Conservation (phyloP, 768 basidiomycete genomes). For the Boletus sensibilis region DNA sequence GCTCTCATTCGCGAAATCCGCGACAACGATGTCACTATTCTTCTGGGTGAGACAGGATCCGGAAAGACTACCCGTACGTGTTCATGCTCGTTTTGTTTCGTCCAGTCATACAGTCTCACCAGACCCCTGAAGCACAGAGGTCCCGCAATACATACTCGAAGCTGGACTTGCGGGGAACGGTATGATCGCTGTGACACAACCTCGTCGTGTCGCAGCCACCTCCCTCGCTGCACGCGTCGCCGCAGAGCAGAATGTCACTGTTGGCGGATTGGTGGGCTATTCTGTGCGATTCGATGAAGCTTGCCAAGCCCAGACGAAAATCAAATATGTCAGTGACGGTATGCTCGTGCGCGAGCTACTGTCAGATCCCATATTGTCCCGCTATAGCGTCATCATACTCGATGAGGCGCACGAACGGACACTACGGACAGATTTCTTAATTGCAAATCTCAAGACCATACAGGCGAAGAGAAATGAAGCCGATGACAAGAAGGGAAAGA, state of each 20-base stretch:
- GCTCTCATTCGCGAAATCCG: conserved; percentile 70
- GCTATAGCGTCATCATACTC: conserved; percentile 86
- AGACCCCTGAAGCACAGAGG: conserved; percentile 57
- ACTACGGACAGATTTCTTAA: conserved; percentile 88
- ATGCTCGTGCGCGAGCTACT: conserved; percentile 95
- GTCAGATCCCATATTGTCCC: conserved; percentile 68
- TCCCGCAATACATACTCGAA: conserved; percentile 93
- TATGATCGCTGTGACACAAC: conserved; percentile 91
- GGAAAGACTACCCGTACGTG: conserved; percentile 97
- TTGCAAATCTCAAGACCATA: conserved; percentile 86
- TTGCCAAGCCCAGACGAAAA: conserved; percentile 65
- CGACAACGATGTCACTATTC: conserved; percentile 79
- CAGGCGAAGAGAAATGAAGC: conserved; percentile 58
- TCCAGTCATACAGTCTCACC: conserved; percentile 18
- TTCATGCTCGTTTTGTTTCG: not conserved
- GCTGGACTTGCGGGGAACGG: conserved; percentile 68
- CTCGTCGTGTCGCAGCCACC: conserved; percentile 91
- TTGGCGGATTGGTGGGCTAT: conserved; percentile 88
- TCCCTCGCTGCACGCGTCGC: conserved; percentile 92
- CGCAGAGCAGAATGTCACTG: conserved; percentile 65
- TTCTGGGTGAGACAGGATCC: conserved; percentile 96
- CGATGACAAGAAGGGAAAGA: conserved; percentile 46
- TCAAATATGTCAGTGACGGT: conserved; percentile 97
- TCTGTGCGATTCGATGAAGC: conserved; percentile 94
- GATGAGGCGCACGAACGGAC: conserved; percentile 99